Percentiles rank a stretch among this genome's conserved stretches.
These are phyloP conservation scores for Geosmithia putterillii DNA, from an alignment of 2,329 filamentous ascomycete genomes.

Conservation along the genomic window DNA sequence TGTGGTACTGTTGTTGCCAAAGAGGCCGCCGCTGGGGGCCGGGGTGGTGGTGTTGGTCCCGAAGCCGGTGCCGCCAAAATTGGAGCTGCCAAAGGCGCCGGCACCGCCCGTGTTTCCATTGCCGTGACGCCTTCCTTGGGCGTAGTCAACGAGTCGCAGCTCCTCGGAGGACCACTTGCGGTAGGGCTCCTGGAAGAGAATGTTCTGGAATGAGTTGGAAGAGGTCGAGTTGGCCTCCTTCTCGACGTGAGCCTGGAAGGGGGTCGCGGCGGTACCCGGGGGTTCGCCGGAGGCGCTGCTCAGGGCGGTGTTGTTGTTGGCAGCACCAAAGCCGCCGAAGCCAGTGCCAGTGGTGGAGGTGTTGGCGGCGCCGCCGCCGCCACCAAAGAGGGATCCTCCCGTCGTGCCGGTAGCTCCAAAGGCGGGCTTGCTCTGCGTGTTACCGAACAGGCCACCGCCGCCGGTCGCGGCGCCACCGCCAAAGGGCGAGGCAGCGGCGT, in stretches of 20 bases:
- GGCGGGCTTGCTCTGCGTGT: constrained; percentile 32
- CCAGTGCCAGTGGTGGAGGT: constrained; percentile 19
- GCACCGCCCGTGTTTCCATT: constrained; percentile 73
- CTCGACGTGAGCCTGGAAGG: constrained; percentile 58
- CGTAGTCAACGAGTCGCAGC: constrained; percentile 74
- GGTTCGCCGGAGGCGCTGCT: constrained; percentile 42
- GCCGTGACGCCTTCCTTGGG: constrained; percentile 71
- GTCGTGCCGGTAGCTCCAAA: constrained; percentile 33
- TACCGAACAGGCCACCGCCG: constrained; percentile 41
- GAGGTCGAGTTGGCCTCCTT: constrained; percentile 52
- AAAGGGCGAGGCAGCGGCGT: constrained; percentile 23
- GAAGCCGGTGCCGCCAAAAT: constrained; percentile 37
- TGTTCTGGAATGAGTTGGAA: constrained; percentile 62
- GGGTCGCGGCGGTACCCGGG: constrained; percentile 56
- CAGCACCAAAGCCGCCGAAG: constrained; percentile 26
- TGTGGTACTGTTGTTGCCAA: constrained; percentile 23
- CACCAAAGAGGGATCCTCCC: constrained; percentile 34
- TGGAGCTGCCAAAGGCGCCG: constrained; percentile 63
- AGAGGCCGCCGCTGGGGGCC: constrained; percentile 22
- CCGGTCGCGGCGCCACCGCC: constrained; percentile 15
- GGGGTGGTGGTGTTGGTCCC: constrained; percentile 18
- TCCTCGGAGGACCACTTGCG: constrained; percentile 87
- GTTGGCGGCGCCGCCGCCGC: constrained; percentile 12
- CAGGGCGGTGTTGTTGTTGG: constrained; percentile 34
- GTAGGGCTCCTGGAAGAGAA: constrained; percentile 68